Evolutionary conservation across 768 basidiomycete genomes (phyloP), one percentile per base, ranked within the genome.

Genomic region (Mycena capillaripes): DNA sequence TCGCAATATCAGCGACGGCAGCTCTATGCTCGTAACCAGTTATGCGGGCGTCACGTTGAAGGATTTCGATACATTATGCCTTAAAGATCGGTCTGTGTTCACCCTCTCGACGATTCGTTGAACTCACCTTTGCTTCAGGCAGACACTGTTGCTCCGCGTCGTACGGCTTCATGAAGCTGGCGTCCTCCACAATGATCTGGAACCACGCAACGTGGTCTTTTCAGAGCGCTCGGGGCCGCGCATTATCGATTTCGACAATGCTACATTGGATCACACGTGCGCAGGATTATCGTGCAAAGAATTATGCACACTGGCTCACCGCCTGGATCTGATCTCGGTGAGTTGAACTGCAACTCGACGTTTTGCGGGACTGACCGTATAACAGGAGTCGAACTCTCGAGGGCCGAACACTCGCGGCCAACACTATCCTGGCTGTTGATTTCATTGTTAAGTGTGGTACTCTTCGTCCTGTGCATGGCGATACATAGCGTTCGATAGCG

Each of bases 201-300:
- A 60, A 60, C 58, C 58, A 8, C 38, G 58, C 38, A 60, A 60
- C 40, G 27, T 60, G 23, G 27, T 30, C 38, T 44, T 42, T 3
- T 60, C 58, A n/a, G 25, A 60, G 40, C 38, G 38, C 38, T 60
- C 40, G 40, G 58, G 58, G 23, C 58, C 58, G 17, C 25, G 23
- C 34, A 60, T 60, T 12, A 60, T 60, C 42, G 58, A 60, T n/a
- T 60, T 60, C 30, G 58, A 60, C 40, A 40, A 44, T 44, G 58
- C 58, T 44, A 42, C 58, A 42, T 30, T 60, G 40, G 40, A 44
- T 19, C 58, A 60, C 27, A 38, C 34, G 56, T 36, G 34, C 34
- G 34, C 34, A 36, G 34, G 34, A 36, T 59, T 59, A 30, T 59
- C 58, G 27, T 59, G 58, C 58, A 59, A 59, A 25, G 58, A 59